These are phyloP conservation scores for Fusarium sp. DNA, from an alignment of 2,329 filamentous ascomycete species.

Conservation along the genomic window DNA sequence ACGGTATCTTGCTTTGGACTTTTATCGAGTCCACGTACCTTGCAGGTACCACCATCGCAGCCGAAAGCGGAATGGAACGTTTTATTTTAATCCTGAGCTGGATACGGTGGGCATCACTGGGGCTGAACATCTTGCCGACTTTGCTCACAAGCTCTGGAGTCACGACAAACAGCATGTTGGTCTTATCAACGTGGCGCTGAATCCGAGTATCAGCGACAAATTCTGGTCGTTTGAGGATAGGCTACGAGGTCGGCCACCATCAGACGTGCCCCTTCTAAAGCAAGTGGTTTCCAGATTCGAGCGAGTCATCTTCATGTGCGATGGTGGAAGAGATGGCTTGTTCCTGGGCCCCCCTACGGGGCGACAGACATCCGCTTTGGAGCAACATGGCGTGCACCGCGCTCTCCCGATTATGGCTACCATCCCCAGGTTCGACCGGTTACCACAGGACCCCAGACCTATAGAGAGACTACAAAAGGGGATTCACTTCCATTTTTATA, in stretches of 20 bases:
- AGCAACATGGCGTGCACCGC: not conserved
- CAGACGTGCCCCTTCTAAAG: not conserved
- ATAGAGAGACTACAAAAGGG: not conserved
- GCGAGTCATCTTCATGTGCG: not conserved
- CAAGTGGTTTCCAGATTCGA: not conserved
- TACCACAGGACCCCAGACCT: not conserved
- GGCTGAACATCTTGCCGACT: not conserved
- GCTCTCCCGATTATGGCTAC: not conserved
- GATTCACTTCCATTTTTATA: not conserved
- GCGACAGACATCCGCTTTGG: not conserved
- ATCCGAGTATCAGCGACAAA: not conserved
- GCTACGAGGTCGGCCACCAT: not conserved
- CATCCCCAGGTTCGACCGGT: not conserved
- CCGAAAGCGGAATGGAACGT: not conserved
- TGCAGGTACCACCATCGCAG: not conserved
- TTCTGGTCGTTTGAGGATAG: not conserved
- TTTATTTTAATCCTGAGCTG: conserved; percentile 3
- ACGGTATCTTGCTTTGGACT: not conserved
- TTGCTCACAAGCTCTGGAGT: not conserved
- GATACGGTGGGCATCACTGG: not conserved
- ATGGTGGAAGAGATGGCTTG: no score
- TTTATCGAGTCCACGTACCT: conserved; percentile 3
- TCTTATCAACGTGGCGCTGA: not conserved
- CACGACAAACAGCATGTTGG: not conserved
- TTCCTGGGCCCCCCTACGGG: not conserved